Evolutionary conservation across 352 stramenopile genomes (phyloP).

Genomic region (Pythium scleroteichum): DNA sequence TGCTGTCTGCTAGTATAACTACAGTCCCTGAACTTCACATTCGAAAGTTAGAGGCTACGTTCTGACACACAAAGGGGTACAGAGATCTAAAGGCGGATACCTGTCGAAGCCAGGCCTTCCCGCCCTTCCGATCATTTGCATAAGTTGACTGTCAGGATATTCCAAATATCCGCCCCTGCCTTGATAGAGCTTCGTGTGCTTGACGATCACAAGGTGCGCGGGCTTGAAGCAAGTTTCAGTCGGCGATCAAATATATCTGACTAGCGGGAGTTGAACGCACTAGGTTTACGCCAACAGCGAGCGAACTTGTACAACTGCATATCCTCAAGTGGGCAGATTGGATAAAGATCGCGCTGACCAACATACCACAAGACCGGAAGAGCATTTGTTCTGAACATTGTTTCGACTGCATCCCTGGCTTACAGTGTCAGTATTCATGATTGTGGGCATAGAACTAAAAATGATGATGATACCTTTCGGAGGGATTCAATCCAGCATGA

Average conservation of each 20-base stretch:
- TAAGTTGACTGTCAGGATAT: conserved; percentile 28
- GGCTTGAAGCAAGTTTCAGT: conserved; percentile 23
- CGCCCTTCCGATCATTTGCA: conserved; percentile 50
- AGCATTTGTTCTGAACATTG: conserved; percentile 29
- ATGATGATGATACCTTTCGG: conserved; percentile 29
- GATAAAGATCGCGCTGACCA: not conserved
- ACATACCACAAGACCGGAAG: conserved; percentile 40
- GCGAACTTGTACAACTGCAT: conserved; percentile 37
- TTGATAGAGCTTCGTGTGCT: conserved; percentile 40
- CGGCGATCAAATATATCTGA: not conserved
- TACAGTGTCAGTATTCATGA: not conserved
- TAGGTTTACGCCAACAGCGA: conserved; percentile 48
- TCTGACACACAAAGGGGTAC: not conserved
- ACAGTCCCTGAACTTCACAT: conserved; percentile 13
- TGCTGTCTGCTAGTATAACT: conserved; percentile 12
- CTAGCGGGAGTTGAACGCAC: conserved; percentile 18
- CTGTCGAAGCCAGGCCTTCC: conserved; percentile 35
- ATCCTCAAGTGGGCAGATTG: not conserved
- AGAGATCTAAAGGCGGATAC: conserved; percentile 14
- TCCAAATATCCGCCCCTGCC: conserved; percentile 29
- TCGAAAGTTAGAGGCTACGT: conserved; percentile 7
- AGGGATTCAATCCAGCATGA: conserved; percentile 31
- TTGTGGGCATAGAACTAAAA: not conserved
- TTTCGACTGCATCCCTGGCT: conserved; percentile 31
- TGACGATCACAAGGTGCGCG: conserved; percentile 44